Percentiles rank a stretch among this genome's conserved stretches.
Conservation (phyloP, 1,139 yeast species). For the Kurtzmaniella natalensis region DNA sequence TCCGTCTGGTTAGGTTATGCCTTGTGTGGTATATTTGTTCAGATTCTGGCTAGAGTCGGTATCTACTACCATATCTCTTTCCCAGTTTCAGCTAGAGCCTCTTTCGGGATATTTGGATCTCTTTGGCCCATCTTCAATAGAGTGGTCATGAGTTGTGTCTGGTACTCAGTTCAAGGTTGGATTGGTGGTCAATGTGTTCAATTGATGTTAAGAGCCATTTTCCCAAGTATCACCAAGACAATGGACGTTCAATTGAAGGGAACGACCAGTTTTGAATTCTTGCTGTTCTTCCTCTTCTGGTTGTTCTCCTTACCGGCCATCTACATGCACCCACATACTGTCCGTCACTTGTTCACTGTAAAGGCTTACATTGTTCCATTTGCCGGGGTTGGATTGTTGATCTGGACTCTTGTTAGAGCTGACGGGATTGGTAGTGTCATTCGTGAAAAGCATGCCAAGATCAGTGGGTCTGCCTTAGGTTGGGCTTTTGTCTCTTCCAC, state of each 20-base stretch:
- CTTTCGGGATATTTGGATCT: conserved; percentile 76
- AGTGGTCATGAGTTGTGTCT: conserved; percentile 76
- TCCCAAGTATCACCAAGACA: conserved; percentile 49
- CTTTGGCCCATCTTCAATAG: conserved; percentile 78
- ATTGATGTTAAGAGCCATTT: conserved; percentile 63
- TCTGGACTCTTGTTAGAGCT: conserved; percentile 78
- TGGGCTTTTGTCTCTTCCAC: conserved; percentile 83
- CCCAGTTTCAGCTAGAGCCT: conserved; percentile 69
- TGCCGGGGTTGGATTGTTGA: conserved; percentile 74
- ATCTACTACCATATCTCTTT: conserved; percentile 71
- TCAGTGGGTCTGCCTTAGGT: conserved; percentile 58
- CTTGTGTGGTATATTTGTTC: conserved; percentile 58
- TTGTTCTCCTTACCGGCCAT: conserved; percentile 69
- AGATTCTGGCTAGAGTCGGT: conserved; percentile 66
- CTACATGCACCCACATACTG: conserved; percentile 76
- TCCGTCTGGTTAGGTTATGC: conserved; percentile 75
- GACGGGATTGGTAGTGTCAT: conserved; percentile 71
- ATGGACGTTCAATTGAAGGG: conserved; percentile 32
- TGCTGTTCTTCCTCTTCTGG: conserved; percentile 79
- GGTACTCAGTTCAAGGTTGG: conserved; percentile 83
- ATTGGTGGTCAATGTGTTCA: conserved; percentile 81
- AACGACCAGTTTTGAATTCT: conserved; percentile 58
- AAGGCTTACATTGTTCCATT: conserved; percentile 74
- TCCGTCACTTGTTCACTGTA: conserved; percentile 76
- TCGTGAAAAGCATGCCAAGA: conserved; percentile 37